Evolutionary conservation across 257 asterid genomes (phyloP).

Genomic region (Knoxia roxburghii): DNA sequence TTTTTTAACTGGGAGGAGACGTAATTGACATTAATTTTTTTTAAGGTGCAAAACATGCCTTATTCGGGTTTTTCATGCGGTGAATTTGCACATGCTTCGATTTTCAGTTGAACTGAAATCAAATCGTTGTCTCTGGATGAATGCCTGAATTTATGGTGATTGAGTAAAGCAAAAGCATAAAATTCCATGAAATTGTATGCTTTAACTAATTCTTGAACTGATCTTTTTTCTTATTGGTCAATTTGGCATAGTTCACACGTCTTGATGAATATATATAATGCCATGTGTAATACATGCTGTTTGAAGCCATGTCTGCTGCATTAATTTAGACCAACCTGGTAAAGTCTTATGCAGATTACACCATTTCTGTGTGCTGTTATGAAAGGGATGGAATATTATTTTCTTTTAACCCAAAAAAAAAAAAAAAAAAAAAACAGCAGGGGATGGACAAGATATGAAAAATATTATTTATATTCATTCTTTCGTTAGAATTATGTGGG

Average conservation of each 20-base stretch:
- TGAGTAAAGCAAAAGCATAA: too few relatives aligned
- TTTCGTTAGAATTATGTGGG: not conserved
- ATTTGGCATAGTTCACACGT: not conserved
- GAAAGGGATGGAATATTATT: too few relatives aligned
- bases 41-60: not conserved
- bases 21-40: too few relatives aligned
- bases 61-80: not conserved
- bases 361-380: too few relatives aligned
- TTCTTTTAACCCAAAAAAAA: too few relatives aligned
- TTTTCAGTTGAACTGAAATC: not conserved
- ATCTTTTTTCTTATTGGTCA: not conserved
- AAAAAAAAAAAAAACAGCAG: too few relatives aligned
- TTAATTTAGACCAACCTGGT: slow-evolving; percentile 1
- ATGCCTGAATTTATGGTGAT: too few relatives aligned
- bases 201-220: not conserved
- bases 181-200: not conserved
- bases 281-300: not conserved
- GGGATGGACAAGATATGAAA: too few relatives aligned
- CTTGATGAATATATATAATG: not conserved
- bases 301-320: not conserved
- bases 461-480: not conserved
- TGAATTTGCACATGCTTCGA: not conserved
- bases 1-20: not conserved
- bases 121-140: too few relatives aligned
- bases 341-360: not conserved